A percentile compares a stretch with the other conserved stretches of the same genome.
Conservation (phyloP, 2,329 filamentous ascomycete genomes). For the Sclerotinia borealis region DNA sequence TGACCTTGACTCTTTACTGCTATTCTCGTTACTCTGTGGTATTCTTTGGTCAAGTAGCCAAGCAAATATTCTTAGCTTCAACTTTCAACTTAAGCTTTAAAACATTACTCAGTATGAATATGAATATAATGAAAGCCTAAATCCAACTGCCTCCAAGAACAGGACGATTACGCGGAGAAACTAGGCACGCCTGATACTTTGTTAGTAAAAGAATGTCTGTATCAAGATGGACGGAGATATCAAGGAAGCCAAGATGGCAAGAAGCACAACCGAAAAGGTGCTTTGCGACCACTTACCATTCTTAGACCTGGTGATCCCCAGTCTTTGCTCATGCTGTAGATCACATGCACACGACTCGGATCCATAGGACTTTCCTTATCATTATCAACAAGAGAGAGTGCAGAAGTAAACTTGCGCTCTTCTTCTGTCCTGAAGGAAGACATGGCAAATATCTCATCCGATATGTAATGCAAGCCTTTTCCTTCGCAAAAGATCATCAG, state of each 20-base stretch:
- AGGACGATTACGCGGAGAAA: background rate
- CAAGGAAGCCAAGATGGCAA: too few species aligned
- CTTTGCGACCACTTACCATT: background rate
- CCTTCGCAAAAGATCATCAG: constrained; percentile 3
- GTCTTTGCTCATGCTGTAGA: constrained; percentile 8
- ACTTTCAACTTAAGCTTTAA: too few species aligned
- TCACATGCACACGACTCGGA: background rate
- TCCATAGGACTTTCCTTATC: background rate
- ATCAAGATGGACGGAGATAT: too few species aligned
- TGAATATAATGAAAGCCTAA: too few species aligned
- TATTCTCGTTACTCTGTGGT: too few species aligned
- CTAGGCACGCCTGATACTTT: background rate
- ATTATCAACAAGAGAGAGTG: background rate
- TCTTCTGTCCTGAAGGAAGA: background rate
- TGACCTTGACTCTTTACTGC: too few species aligned
- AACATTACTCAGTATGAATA: too few species aligned
- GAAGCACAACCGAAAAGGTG: too few species aligned
- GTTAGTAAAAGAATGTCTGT: background rate
- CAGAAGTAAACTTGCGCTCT: background rate
- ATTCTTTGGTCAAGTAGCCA: too few species aligned
- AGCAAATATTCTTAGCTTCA: too few species aligned
- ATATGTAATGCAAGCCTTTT: constrained; percentile 8
- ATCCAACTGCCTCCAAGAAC: background rate
- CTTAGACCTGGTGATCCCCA: background rate
- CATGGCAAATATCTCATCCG: constrained; percentile 4